Conservation (phyloP, 1,284 basidiomycete genomes). For the Pseudozyma tsukubaensis region DNA sequence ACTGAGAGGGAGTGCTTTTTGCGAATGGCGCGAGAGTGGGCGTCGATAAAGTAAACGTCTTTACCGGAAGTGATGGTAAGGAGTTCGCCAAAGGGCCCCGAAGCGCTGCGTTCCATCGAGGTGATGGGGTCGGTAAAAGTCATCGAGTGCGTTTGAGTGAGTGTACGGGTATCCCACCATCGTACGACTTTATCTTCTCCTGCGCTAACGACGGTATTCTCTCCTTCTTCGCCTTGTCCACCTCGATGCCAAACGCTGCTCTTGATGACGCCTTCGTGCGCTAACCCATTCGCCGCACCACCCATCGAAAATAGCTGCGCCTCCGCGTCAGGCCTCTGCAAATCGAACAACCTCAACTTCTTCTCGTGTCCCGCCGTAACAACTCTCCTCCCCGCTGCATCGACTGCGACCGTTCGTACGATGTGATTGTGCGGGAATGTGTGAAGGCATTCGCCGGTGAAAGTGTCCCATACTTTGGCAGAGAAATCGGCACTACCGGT, state of each 20-base stretch:
- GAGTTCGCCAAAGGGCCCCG: conserved; percentile 83
- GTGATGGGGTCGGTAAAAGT: conserved; percentile 84
- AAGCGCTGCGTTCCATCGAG: conserved; percentile 80
- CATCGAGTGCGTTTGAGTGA: conserved; percentile 78
- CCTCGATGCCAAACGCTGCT: conserved; percentile 85
- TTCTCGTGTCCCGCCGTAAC: conserved; percentile 97
- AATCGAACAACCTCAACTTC: conserved; percentile 93
- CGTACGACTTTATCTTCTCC: conserved; percentile 89
- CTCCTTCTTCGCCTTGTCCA: conserved; percentile 72
- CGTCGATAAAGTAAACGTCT: conserved; percentile 81
- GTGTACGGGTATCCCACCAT: conserved; percentile 94
- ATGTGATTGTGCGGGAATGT: conserved; percentile 98
- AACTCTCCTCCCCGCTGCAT: conserved; percentile 76
- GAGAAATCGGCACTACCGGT: conserved; percentile 97
- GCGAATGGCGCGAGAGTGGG: conserved; percentile 30
- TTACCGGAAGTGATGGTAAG: conserved; percentile 91
- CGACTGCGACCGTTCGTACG: conserved; percentile 91
- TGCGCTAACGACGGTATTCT: conserved; percentile 81
- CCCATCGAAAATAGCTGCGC: conserved; percentile 80
- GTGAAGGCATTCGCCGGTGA: conserved; percentile 83
- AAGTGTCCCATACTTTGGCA: conserved; percentile 98
- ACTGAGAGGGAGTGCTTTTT: conserved; percentile 52
- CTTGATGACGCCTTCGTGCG: conserved; percentile 88
- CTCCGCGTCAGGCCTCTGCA: conserved; percentile 78
- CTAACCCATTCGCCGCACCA: conserved; percentile 45